These are phyloP conservation scores for Acanthamoeba royreba DNA, from an alignment of 208 protist species.

Conservation along the genomic window DNA sequence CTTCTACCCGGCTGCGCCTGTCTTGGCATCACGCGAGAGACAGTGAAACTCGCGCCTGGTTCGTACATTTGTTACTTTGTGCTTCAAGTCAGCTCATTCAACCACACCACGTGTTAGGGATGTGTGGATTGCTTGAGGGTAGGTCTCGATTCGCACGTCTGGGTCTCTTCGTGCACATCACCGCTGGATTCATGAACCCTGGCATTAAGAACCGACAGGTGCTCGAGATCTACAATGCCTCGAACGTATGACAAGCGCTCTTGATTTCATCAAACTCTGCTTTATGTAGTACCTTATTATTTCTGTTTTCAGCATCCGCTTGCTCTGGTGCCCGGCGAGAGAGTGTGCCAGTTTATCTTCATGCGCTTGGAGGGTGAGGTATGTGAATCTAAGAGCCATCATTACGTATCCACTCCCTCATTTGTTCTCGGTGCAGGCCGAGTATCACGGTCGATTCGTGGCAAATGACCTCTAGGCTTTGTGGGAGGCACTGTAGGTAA, in stretches of 20 bases:
- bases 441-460: background rate
- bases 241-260: background rate
- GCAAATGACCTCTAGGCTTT: background rate
- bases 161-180: slow-evolving; percentile 63
- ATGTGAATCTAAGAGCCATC: background rate
- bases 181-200: slow-evolving; percentile 64
- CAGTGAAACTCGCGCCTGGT: background rate
- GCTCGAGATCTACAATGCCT: slow-evolving; percentile 65
- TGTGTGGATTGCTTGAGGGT: slow-evolving; percentile 49
- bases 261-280: background rate
- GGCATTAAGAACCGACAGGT: slow-evolving; percentile 59
- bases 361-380: slow-evolving; percentile 51
- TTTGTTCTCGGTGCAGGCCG: background rate
- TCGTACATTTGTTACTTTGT: background rate
- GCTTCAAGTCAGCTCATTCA: background rate
- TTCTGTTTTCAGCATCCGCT: background rate
- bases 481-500: no score
- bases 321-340: slow-evolving; percentile 40
- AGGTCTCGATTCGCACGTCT: slow-evolving; percentile 58
- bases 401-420: background rate
- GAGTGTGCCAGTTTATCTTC: slow-evolving; percentile 64
- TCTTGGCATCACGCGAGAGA: slow-evolving; percentile 61
- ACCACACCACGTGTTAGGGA: background rate
- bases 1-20: background rate
- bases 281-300: background rate